Conservation (phyloP, 1,284 basidiomycete species). For the Trichosporon asahii region DNA sequence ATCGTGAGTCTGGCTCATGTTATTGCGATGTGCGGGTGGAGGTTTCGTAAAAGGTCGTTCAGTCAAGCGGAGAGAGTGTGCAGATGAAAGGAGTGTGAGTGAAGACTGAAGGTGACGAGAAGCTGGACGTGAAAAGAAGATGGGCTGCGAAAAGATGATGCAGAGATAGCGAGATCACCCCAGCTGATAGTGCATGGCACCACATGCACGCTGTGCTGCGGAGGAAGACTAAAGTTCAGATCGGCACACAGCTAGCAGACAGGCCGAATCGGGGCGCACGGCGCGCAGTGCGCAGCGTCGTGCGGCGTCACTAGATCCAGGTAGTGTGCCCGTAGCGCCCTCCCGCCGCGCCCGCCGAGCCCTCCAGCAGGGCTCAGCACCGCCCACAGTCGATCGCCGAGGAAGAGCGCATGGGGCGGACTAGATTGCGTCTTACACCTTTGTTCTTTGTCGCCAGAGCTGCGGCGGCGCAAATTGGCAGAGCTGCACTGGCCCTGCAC, state of each 20-base stretch:
- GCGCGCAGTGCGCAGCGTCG: not conserved
- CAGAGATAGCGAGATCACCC: not conserved
- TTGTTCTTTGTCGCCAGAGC: too few species aligned
- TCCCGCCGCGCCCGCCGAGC: not conserved
- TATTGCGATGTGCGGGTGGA: not conserved
- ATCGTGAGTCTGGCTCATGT: not conserved
- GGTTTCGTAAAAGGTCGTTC: too few species aligned
- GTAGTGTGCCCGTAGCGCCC: not conserved
- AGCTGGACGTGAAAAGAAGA: too few species aligned
- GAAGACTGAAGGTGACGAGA: too few species aligned
- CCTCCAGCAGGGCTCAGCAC: not conserved
- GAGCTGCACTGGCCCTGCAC: too few species aligned
- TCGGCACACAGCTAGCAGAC: too few species aligned
- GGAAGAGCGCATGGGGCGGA: too few species aligned
- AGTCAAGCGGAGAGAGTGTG: not conserved
- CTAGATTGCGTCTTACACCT: too few species aligned
- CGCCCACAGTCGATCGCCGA: not conserved
- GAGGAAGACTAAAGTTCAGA: too few species aligned
- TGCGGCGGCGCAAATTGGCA: too few species aligned
- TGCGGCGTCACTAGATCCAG: not conserved
- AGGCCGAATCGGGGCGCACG: not conserved
- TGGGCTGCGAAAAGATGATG: not conserved
- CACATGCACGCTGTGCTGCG: not conserved
- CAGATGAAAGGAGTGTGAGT: not conserved
- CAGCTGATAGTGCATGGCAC: not conserved